Evolutionary conservation across 192 early-diverging fungal species (phyloP), one percentile per base, ranked within the genome.

Genomic region (Rhizophagus sp.): DNA sequence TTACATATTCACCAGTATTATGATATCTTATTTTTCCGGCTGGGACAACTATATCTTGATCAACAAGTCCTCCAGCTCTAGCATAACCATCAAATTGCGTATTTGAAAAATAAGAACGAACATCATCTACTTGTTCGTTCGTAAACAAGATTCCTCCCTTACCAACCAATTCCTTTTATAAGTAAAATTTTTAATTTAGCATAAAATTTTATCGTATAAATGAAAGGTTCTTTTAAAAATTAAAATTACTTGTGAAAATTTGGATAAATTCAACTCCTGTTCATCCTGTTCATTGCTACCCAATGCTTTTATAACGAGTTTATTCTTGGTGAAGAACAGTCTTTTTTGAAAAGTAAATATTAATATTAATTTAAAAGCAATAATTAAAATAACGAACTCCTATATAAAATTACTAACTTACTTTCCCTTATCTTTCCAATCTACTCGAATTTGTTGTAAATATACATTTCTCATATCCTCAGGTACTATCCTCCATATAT

Each of bases 381-480:
- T 30, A 12, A 27, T 12, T 27, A 27, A 65, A 65, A 65, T 27
- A 12, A 25, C 7, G 19, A 65, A 24, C 1, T 6, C 8, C 3
- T 12, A 65, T 12, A 3, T 65, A 9, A 65, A 22, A 12, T 5
- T 15, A 65, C 12, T 65, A 65, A 22, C 1, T 30, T 30, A 65
- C 64, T 13, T 65, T 27, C 64, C 64, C 1, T 65, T 65, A 65
- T 65, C 24, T 11, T 10, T 30, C 64, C 64, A 65, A 65, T 65
- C 64, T 27, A 11, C 25, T 65, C 64, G n/a, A 30, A 65, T 65
- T 19, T 65, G 64, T 65, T 65, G 64, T 65, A 65, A 65, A 65
- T 27, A 65, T 65, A 0, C 1, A 13, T 65, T 65, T 30, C 64
- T 65, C 64, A 65, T 65, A 30, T 30, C 64, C 13, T 65, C 64